Evolutionary conservation across 495 filamentous ascomycete genomes (phyloP).

Genomic region (Aspergillus cavernicola): DNA sequence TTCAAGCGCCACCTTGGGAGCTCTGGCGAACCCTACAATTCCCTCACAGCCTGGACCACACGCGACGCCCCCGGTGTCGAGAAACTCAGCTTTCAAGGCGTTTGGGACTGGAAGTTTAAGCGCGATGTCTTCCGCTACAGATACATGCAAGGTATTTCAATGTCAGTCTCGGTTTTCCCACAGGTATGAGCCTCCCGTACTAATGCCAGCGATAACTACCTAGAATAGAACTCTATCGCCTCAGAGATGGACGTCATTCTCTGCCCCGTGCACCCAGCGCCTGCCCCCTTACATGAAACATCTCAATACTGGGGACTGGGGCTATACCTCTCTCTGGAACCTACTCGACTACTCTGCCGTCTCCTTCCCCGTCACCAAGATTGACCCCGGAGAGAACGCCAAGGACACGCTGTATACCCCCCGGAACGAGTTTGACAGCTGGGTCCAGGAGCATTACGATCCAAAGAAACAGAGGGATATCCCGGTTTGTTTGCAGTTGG

Average conservation of each 20-base stretch:
- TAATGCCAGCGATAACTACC: too few relatives aligned
- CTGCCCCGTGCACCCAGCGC: background rate
- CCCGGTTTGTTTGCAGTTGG: slow-evolving; percentile 13
- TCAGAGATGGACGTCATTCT: background rate
- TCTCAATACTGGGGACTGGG: slow-evolving; percentile 50
- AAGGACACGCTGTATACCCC: slow-evolving; percentile 9
- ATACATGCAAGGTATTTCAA: too few relatives aligned
- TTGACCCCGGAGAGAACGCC: slow-evolving; percentile 26
- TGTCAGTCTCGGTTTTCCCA: too few relatives aligned
- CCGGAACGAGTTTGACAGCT: slow-evolving; percentile 14
- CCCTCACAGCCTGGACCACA: too few relatives aligned
- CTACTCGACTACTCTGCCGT: slow-evolving; percentile 58
- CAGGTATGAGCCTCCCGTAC: too few relatives aligned
- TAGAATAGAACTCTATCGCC: too few relatives aligned
- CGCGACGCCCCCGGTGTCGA: too few relatives aligned
- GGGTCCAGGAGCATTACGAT: slow-evolving; percentile 9
- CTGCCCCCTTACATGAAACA: background rate
- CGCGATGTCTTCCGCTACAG: too few relatives aligned
- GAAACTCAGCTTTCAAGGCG: too few relatives aligned
- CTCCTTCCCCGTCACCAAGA: slow-evolving; percentile 46
- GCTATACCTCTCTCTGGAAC: slow-evolving; percentile 63
- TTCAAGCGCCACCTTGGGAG: too few relatives aligned
- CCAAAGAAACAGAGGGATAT: slow-evolving; percentile 9
- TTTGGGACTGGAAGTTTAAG: too few relatives aligned
- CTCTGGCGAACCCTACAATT: too few relatives aligned